These are phyloP conservation scores for Cryptosporidium canis DNA, from an alignment of 169 alveolate species.

Conservation along the genomic window DNA sequence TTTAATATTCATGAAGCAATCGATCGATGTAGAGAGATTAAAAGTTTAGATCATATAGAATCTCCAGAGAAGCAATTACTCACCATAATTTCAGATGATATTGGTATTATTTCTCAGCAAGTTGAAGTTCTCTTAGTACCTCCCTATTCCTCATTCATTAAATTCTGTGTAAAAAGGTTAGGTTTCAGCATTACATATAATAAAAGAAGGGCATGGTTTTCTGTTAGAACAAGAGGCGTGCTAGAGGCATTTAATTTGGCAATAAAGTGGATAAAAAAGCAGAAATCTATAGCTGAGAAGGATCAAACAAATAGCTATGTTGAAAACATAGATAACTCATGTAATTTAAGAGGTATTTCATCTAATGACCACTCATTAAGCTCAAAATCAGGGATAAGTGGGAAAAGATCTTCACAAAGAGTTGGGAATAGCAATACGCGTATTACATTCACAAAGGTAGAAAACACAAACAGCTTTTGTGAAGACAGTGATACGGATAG, in stretches of 20 bases:
- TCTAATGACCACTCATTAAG: not conserved
- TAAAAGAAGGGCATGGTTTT: constrained; percentile 71
- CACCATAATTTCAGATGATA: constrained; percentile 1
- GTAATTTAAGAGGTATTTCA: not conserved
- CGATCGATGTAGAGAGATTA: constrained; percentile 42
- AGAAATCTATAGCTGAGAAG: not conserved
- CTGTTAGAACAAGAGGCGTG: constrained; percentile 67
- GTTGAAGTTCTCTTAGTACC: constrained; percentile 58
- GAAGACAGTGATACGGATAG: constrained; percentile 68
- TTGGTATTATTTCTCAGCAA: constrained; percentile 35
- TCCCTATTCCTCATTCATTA: constrained; percentile 57
- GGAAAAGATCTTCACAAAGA: not conserved
- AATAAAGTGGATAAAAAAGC: constrained; percentile 65
- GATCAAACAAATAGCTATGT: not conserved
- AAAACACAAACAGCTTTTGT: not conserved
- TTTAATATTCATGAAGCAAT: constrained; percentile 8
- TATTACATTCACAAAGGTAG: not conserved
- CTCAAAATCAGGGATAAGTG: not conserved
- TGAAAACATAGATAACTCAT: not conserved
- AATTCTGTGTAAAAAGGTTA: constrained; percentile 48
- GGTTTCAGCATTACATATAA: constrained; percentile 66
- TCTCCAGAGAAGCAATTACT: not conserved
- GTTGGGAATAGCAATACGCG: not conserved
- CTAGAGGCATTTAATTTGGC: constrained; percentile 66
- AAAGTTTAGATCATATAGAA: constrained; percentile 4